phyloP scores from a whole-genome alignment of 1,139 yeast genomes.

The Candida tetrigidarum region DNA sequence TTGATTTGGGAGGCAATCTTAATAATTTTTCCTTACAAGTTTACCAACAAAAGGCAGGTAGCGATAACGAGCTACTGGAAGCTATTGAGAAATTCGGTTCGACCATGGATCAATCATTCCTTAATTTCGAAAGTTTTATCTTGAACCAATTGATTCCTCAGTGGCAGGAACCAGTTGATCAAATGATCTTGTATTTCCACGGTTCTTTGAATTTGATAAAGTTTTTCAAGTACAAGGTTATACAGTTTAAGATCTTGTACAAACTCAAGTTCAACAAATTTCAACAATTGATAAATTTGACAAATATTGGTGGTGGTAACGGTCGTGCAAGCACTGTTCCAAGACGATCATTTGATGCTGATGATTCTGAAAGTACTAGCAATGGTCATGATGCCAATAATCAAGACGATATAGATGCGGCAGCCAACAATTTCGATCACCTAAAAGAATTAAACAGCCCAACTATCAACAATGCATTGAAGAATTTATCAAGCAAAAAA shows the following conservation, averaged over 20 bases:
- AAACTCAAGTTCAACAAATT: slow-evolving; percentile 45
- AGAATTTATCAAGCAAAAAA: slow-evolving; percentile 28
- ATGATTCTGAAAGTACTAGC: slow-evolving; percentile 10
- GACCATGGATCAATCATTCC: slow-evolving; percentile 45
- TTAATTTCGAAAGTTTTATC: slow-evolving; percentile 45
- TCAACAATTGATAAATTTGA: slow-evolving; percentile 40
- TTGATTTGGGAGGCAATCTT: slow-evolving; percentile 52
- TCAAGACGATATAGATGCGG: slow-evolving; percentile 14
- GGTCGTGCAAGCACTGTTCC: slow-evolving; percentile 11
- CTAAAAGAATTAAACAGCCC: slow-evolving; percentile 46
- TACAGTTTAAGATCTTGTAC: slow-evolving; percentile 46
- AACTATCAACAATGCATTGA: slow-evolving; percentile 42
- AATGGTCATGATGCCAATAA: slow-evolving; percentile 13
- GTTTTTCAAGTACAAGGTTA: slow-evolving; percentile 49
- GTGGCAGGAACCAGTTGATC: slow-evolving; percentile 53
- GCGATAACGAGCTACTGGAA: slow-evolving; percentile 32
- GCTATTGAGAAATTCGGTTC: slow-evolving; percentile 51
- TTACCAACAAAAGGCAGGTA: slow-evolving; percentile 28
- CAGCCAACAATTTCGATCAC: slow-evolving; percentile 23
- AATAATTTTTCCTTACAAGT: slow-evolving; percentile 52
- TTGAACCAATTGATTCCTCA: slow-evolving; percentile 40
- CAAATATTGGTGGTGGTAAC: slow-evolving; percentile 15
- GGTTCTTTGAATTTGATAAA: slow-evolving; percentile 43
- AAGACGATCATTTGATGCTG: slow-evolving; percentile 5
- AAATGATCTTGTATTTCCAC: slow-evolving; percentile 43